Percentiles rank a stretch among this genome's conserved stretches.
Evolutionary conservation across 164 flowering plant genomes (phyloP).

Genomic region (Umbellularia californica): DNA sequence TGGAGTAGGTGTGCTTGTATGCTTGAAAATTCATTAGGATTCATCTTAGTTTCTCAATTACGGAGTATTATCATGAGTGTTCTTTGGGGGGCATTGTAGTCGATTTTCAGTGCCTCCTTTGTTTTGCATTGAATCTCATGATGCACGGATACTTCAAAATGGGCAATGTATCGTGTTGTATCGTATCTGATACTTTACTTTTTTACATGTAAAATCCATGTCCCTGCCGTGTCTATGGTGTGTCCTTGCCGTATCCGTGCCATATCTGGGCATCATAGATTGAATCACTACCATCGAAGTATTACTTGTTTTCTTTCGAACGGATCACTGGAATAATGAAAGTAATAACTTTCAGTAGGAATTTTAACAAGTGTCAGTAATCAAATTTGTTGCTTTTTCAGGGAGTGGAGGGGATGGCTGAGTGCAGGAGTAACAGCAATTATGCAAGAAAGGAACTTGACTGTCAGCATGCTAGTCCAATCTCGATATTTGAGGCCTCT

Average conservation of each 20-base stretch:
- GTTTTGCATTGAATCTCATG: not conserved
- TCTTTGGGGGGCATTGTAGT: not conserved
- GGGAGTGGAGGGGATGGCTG: slow-evolving; percentile 31
- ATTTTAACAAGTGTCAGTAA: slow-evolving; percentile 2
- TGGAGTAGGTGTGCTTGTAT: not conserved
- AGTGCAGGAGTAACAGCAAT: slow-evolving; percentile 18
- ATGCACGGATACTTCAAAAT: too few species aligned
- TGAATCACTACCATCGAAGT: not conserved
- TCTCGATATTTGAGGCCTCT: slow-evolving; percentile 70
- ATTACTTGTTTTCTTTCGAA: not conserved
- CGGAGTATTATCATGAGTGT: too few species aligned
- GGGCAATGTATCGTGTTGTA: too few species aligned
- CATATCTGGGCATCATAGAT: too few species aligned
- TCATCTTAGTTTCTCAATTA: too few species aligned
- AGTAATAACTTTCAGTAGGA: too few species aligned
- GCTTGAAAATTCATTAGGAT: not conserved
- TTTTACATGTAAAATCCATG: too few species aligned
- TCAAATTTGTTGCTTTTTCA: slow-evolving; percentile 24
- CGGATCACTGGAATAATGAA: not conserved
- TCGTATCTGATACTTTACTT: too few species aligned
- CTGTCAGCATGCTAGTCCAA: slow-evolving; percentile 63
- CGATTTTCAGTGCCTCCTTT: not conserved
- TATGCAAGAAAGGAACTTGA: slow-evolving; percentile 33
- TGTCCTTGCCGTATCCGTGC: too few species aligned
- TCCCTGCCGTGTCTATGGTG: too few species aligned